phyloP scores from a whole-genome alignment of 2,329 filamentous ascomycete species.

The Boeremia exigua region DNA sequence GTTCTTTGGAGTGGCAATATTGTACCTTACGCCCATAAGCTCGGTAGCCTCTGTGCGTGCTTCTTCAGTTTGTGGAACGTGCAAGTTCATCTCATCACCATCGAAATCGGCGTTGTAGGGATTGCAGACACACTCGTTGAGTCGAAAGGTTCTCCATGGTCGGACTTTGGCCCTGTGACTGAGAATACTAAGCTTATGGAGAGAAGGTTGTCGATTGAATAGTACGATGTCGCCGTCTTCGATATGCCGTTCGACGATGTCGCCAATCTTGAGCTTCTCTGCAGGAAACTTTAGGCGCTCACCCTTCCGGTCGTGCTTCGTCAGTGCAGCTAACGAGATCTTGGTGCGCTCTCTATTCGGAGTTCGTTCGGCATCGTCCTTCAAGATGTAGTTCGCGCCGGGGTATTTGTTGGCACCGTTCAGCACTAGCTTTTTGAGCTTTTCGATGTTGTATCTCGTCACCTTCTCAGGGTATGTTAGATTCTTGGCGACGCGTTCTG shows the following conservation, averaged over 20 bases:
- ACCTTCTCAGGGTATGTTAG: conserved; percentile 94
- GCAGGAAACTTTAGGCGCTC: conserved; percentile 76
- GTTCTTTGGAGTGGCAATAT: conserved; percentile 93
- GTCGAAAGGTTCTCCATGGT: conserved; percentile 92
- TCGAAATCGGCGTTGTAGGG: conserved; percentile 99
- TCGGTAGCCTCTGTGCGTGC: conserved; percentile 93
- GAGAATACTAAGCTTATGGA: conserved; percentile 99
- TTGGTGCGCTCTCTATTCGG: conserved; percentile 62
- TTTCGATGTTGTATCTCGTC: conserved; percentile 82
- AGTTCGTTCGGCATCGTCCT: conserved; percentile 58
- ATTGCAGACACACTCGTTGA: conserved; percentile 97
- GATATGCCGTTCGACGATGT: conserved; percentile 91
- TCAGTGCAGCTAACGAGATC: conserved; percentile 68
- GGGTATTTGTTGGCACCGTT: conserved; percentile 83
- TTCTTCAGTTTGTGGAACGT: conserved; percentile 97
- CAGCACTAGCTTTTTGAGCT: conserved; percentile 73
- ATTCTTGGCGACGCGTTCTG: conserved; percentile 90
- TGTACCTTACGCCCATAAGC: conserved; percentile 97
- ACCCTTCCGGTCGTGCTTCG: conserved; percentile 35
- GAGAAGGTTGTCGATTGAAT: conserved; percentile 96
- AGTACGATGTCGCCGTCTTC: conserved; percentile 95
- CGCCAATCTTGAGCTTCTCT: conserved; percentile 76
- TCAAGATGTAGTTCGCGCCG: conserved; percentile 83
- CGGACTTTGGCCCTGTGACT: conserved; percentile 92
- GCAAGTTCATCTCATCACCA: conserved; percentile 98